Evolutionary conservation across 2,329 filamentous ascomycete species (phyloP).

Genomic region (Colletotrichum incanum): DNA sequence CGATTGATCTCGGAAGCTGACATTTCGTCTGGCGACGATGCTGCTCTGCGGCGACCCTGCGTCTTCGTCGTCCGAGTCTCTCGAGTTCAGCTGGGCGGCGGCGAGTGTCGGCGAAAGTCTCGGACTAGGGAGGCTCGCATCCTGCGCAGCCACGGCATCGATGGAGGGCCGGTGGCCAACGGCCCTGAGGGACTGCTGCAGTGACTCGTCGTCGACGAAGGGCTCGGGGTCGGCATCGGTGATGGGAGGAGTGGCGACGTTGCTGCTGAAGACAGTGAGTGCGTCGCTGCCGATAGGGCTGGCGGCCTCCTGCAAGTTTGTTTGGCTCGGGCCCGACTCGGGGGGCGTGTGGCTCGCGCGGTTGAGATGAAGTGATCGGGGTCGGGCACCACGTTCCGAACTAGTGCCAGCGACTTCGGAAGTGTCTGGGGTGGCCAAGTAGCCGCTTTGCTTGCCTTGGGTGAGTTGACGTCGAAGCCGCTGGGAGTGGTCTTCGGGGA

Average conservation of each 20-base stretch:
- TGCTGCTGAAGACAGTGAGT: conserved; percentile 74
- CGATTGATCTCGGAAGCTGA: conserved; percentile 42
- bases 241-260: conserved; percentile 82
- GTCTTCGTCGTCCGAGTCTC: conserved; percentile 60
- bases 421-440: conserved; percentile 72
- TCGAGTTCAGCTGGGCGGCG: conserved; percentile 69
- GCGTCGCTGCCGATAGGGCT: conserved; percentile 71
- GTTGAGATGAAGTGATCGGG: conserved; percentile 60
- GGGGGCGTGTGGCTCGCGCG: conserved; percentile 61
- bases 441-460: conserved; percentile 49
- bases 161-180: conserved; percentile 69
- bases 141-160: conserved; percentile 82
- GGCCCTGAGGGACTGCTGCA: conserved; percentile 63
- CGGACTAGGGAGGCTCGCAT: conserved; percentile 94
- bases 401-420: conserved; percentile 59
- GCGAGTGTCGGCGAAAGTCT: conserved; percentile 93
- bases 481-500: conserved; percentile 54
- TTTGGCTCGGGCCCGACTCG: conserved; percentile 60
- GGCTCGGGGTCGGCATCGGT: conserved; percentile 80
- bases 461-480: conserved; percentile 57
- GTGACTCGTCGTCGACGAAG: conserved; percentile 67
- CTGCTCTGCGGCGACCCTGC: conserved; percentile 50
- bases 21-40: conserved; percentile 28
- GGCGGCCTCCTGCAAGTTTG: conserved; percentile 46
- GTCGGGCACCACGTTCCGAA: conserved; percentile 55